Evolutionary conservation across 2,329 filamentous ascomycete species (phyloP).

Genomic region (Aspergillus jensenii): DNA sequence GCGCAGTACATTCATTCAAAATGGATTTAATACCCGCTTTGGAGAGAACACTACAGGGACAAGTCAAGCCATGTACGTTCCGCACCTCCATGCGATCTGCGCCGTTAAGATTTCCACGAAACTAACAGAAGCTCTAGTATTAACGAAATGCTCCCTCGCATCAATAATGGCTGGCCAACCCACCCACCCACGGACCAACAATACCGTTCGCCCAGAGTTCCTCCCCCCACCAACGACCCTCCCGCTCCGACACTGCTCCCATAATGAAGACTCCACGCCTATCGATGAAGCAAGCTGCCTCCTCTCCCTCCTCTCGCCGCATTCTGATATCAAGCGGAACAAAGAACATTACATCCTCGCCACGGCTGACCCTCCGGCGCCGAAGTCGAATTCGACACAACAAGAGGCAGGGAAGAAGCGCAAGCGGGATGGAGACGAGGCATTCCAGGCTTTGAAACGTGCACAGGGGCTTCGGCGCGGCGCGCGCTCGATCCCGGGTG

Average conservation of each 20-base stretch:
- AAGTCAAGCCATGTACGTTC: slow-evolving; percentile 73
- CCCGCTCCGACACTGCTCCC: slow-evolving; percentile 49
- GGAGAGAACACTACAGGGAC: slow-evolving; percentile 79
- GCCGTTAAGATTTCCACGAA: neutral
- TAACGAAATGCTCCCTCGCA: slow-evolving; percentile 66
- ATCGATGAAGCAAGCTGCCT: slow-evolving; percentile 48
- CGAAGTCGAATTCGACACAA: slow-evolving; percentile 20
- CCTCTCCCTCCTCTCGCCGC: slow-evolving; percentile 44
- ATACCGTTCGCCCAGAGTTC: slow-evolving; percentile 41
- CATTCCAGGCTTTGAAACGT: slow-evolving; percentile 32
- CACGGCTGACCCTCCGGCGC: slow-evolving; percentile 38
- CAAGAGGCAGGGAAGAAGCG: slow-evolving; percentile 27
- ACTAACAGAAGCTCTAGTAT: slow-evolving; percentile 52
- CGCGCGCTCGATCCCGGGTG: slow-evolving; percentile 47
- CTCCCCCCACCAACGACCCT: slow-evolving; percentile 47
- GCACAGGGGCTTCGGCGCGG: slow-evolving; percentile 36
- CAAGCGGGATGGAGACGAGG: slow-evolving; percentile 34
- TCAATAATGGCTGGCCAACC: slow-evolving; percentile 42
- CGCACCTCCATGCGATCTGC: neutral
- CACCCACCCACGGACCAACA: slow-evolving; percentile 39
- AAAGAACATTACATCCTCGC: slow-evolving; percentile 51
- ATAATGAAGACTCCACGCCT: slow-evolving; percentile 42
- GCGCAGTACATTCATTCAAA: slow-evolving; percentile 77
- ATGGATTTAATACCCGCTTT: slow-evolving; percentile 82
- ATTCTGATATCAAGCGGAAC: slow-evolving; percentile 41